Evolutionary conservation across 2,329 filamentous ascomycete genomes (phyloP).

Genomic region (Orbilia javanica): DNA sequence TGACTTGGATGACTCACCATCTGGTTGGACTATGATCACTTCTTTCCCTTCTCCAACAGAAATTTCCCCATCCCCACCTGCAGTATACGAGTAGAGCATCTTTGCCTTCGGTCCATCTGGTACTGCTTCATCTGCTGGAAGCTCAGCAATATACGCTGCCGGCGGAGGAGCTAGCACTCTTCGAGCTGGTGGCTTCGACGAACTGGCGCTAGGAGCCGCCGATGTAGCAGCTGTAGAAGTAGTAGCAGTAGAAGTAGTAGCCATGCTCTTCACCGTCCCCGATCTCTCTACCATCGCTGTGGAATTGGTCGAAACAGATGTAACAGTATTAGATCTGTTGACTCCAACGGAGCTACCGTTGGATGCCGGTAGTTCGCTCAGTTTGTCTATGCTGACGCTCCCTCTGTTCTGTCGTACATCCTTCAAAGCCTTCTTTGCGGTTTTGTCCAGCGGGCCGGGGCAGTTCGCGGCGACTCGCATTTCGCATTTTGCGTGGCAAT

Average conservation of each 20-base stretch:
- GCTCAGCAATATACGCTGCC: constrained; percentile 78
- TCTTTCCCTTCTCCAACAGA: constrained; percentile 83
- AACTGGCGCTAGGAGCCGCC: constrained; percentile 20
- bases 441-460: constrained; percentile 91
- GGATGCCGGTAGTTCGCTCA: constrained; percentile 55
- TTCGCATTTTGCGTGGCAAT: constrained; percentile 97
- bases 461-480: constrained; percentile 98
- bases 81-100: constrained; percentile 91
- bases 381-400: constrained; percentile 47
- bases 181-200: constrained; percentile 54
- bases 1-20: constrained; percentile 75
- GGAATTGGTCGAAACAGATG: constrained; percentile 57
- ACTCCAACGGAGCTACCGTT: constrained; percentile 43
- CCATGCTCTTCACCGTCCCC: constrained; percentile 27
- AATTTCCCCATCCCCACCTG: constrained; percentile 82
- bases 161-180: constrained; percentile 90
- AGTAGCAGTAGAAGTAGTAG: constrained; percentile 19
- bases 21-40: constrained; percentile 82
- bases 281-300: constrained; percentile 43
- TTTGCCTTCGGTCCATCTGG: constrained; percentile 76
- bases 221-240: constrained; percentile 35
- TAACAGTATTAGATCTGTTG: constrained; percentile 60
- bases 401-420: constrained; percentile 59
- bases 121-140: constrained; percentile 66
- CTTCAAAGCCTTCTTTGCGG: constrained; percentile 88